These are phyloP conservation scores for Trichosporon asahii DNA, from an alignment of 1,284 basidiomycete genomes.

Conservation along the genomic window DNA sequence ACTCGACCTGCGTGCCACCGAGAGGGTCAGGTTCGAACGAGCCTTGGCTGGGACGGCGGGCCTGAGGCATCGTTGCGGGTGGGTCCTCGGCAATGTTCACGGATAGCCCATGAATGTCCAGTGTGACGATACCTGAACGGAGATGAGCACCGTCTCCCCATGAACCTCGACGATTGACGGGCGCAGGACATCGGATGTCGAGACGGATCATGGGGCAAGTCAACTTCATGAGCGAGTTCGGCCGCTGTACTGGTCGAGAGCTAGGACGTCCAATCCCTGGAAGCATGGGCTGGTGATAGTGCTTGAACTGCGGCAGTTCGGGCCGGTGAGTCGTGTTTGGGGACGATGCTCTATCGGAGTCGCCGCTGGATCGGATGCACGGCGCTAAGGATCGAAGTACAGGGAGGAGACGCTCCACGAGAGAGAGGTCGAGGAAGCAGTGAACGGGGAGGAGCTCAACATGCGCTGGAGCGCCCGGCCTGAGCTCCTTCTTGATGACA, in stretches of 20 bases:
- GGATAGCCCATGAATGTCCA: slow-evolving; percentile 44
- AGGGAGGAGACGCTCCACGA: slow-evolving; percentile 51
- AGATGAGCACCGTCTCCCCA: slow-evolving; percentile 48
- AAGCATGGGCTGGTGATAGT: neutral
- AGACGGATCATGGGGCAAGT: slow-evolving; percentile 42
- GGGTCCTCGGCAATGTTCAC: slow-evolving; percentile 20
- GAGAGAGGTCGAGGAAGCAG: slow-evolving; percentile 67
- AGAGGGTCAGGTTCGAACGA: slow-evolving; percentile 1
- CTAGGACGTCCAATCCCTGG: neutral
- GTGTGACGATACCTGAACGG: slow-evolving; percentile 47
- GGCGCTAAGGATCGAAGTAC: slow-evolving; percentile 40
- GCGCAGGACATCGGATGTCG: slow-evolving; percentile 49
- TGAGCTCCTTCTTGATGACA: slow-evolving; percentile 23
- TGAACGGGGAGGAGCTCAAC: slow-evolving; percentile 61
- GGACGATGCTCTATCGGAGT: neutral
- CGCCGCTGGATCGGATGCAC: slow-evolving; percentile 20
- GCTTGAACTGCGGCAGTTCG: neutral
- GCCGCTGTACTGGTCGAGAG: neutral
- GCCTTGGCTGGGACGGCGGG: neutral
- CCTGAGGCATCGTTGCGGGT: neutral
- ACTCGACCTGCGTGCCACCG: slow-evolving; percentile 30
- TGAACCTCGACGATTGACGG: slow-evolving; percentile 37
- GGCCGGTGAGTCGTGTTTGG: neutral
- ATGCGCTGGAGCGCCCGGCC: slow-evolving; percentile 23
- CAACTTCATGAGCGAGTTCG: slow-evolving; percentile 16